These are phyloP conservation scores for Piloderma croceum DNA, from an alignment of 768 basidiomycete species.

Conservation along the genomic window DNA sequence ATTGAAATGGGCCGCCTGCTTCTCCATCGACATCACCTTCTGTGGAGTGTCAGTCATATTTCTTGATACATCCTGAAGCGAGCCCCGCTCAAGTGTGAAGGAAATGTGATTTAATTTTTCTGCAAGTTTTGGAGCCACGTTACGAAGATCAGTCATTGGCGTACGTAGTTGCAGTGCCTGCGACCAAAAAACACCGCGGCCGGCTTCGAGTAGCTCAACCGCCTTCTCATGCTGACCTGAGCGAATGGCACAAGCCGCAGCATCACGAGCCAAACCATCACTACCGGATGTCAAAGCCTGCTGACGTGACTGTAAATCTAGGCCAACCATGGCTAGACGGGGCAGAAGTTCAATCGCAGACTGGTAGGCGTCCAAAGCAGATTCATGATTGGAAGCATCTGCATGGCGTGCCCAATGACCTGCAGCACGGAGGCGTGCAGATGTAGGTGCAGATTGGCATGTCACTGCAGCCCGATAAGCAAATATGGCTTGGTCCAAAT, in stretches of 20 bases:
- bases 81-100: too few relatives aligned
- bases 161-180: too few relatives aligned
- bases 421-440: slow-evolving; percentile 1
- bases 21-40: slow-evolving; percentile 7
- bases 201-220: too few relatives aligned
- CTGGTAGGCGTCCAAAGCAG: slow-evolving; percentile 25
- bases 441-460: too few relatives aligned
- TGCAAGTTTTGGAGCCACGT: slow-evolving; percentile 16
- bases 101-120: slow-evolving; percentile 1
- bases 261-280: too few relatives aligned
- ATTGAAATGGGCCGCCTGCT: slow-evolving; percentile 13
- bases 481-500: slow-evolving; percentile 19
- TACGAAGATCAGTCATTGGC: slow-evolving; percentile 13
- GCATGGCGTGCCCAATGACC: too few relatives aligned
- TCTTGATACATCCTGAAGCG: not conserved
- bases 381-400: slow-evolving; percentile 21
- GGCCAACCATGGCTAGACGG: too few relatives aligned
- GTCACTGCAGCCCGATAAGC: slow-evolving; percentile 17
- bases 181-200: slow-evolving; percentile 29
- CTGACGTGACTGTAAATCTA: too few relatives aligned
- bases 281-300: too few relatives aligned
- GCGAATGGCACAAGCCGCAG: too few relatives aligned
- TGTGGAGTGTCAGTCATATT: not conserved
- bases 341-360: too few relatives aligned
- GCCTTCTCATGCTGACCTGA: too few relatives aligned